Evolutionary conservation across 106 monocot species (phyloP), one percentile per base, ranked within the genome.

Genomic region (Acorus gramineus): DNA sequence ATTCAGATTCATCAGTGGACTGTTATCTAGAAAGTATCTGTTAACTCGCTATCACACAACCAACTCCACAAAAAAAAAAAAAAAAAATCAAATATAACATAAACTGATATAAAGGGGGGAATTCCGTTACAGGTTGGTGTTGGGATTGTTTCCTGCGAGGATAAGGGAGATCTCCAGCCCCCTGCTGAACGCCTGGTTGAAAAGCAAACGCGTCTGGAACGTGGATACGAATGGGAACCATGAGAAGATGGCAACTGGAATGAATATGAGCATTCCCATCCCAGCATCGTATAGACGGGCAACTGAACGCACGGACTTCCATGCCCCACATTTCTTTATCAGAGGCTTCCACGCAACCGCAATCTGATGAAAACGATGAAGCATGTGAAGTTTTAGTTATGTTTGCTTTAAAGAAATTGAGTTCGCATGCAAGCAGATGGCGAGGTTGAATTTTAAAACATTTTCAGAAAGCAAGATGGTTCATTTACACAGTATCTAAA

Each of bases 101-200:
- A 5, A 0, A 59, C 59, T 6, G 6, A 12, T 59, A 9, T 11
- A 42, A 59, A 6, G 58, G 58, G 44, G 7, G 0, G 4, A 9
- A 2, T 3, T 11, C 50, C 1, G 52, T 89, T 66, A 93, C 28
- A 89, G 14, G 45, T 80, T 90, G 14, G 79, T 65, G 57, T 95
- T 95, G 3, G 94, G 86, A 53, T 90, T 95, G 76, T 95, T 84
- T 63, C 94, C 94, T 7, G 90, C 94, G 14, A 95, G 94, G 55
- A 95, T 95, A 56, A 95, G 86, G 57, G 94, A 95, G 7, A 95
- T 95, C 76, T 95, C 94, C 76, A 95, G 59, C 49, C 94, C 94
- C 55, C 94, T 86, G 74, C 94, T 95, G 71, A 95, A 95, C 6
- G 94, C 94, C 75, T 86, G 86, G 68, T 95, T 95, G 70, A 80